These are phyloP conservation scores for Dendrocalamus sinicus DNA, from an alignment of 176 grass and related monocot genomes.

Conservation along the genomic window DNA sequence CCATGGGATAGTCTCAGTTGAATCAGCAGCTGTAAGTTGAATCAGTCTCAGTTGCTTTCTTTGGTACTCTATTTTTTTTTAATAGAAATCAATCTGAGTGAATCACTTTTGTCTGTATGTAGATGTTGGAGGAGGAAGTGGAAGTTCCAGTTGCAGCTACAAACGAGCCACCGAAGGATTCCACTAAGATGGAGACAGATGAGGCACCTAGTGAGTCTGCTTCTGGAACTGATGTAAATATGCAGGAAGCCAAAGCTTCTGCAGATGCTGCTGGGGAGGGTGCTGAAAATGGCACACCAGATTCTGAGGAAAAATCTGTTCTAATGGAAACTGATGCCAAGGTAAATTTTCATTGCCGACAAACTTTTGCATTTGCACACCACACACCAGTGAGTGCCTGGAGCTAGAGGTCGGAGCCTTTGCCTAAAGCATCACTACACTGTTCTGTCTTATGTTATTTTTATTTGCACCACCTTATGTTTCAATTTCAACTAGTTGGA, in stretches of 20 bases:
- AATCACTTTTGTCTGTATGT: neutral
- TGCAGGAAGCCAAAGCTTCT: constrained; percentile 66
- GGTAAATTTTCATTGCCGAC: constrained; percentile 43
- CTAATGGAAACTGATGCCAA: constrained; percentile 93
- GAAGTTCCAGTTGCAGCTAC: constrained; percentile 66
- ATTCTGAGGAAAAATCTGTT: constrained; percentile 67
- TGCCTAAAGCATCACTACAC: neutral
- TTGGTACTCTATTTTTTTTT: neutral
- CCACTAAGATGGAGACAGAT: constrained; percentile 78
- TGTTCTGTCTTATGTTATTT: neutral
- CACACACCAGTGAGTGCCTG: neutral
- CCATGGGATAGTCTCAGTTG: constrained; percentile 83
- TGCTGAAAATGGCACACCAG: constrained; percentile 70
- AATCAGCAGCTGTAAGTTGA: constrained; percentile 68
- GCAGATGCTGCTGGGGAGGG: constrained; percentile 45
- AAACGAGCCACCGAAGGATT: constrained; percentile 55
- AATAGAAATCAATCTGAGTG: neutral
- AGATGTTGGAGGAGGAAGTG: constrained; percentile 88
- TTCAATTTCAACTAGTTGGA: neutral
- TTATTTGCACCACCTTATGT: neutral
- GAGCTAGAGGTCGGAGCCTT: neutral
- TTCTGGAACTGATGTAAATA: constrained; percentile 61
- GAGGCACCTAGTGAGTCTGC: constrained; percentile 48
- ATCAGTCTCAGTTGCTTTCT: constrained; percentile 46
- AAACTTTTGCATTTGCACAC: neutral